Evolutionary conservation across 176 grass and related monocot species (phyloP), one percentile per base, ranked within the genome.

Genomic region (Canna indica): DNA sequence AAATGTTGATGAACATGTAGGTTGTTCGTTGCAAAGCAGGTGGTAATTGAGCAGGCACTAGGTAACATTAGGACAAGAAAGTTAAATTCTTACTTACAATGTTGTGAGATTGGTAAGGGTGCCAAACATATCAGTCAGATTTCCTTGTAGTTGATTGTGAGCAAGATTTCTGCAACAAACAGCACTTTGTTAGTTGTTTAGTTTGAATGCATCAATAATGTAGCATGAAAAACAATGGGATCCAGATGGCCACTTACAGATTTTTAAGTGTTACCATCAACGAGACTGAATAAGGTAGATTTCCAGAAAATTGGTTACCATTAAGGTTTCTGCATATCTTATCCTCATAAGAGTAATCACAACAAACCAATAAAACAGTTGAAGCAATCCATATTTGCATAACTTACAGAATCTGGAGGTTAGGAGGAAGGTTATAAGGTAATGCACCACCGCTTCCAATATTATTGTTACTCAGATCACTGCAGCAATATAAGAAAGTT

Each of bases 381-480:
- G 24, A 22, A 41, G 28, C n/a, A 22, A 34, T 56, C 7, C 60
- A 82, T 67, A 66, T 79, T 71, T 16, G 36, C 59, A 75, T 62
- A 90, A 83, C 86, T 88, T 93, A 93, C 94, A 93, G 78, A 47
- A 45, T 93, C 61, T 93, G 77, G 52, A 99, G 53, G 59, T 70
- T 73, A 76, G 87, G 77, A 56, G 94, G 94, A 68, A 97, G 80
- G 73, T 92, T 90, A 59, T 93, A 97, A 34, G 71, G 82, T 85
- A 97, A 85, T 26, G 71, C 34, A 28, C 33, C 58, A 25, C 86
- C 83, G 60, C 80, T 70, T 24, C 86, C 89, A 83, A 97, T 73
- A 65, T 73, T 93, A 74, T 97, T 97, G 46, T 90, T 85, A 78
- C 94, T 93, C 79, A 93, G 47, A 75, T 97, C 94, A 82, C 94